Conservation (phyloP, 2,329 filamentous ascomycete species). For the Cordyceps cicadae region DNA sequence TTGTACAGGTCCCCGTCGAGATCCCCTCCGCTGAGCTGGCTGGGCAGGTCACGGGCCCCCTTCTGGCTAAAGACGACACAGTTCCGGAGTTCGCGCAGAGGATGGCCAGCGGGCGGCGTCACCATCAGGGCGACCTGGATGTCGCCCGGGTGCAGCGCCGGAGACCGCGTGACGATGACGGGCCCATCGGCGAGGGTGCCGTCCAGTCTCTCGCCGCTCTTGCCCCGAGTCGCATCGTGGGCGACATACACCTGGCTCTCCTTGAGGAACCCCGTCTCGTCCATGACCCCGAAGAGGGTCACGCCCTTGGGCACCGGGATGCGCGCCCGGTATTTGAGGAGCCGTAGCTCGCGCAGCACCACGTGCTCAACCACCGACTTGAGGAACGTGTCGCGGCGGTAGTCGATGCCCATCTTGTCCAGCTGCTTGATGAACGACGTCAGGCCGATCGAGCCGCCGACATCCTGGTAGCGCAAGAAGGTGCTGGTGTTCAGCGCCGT, state of each 20-base stretch:
- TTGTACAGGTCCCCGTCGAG: constrained; percentile 78
- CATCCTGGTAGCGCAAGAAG: constrained; percentile 55
- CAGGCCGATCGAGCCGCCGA: constrained; percentile 54
- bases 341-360: constrained; percentile 60
- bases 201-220: constrained; percentile 20
- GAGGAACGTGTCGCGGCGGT: constrained; percentile 60
- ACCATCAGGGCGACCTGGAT: constrained; percentile 58
- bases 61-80: constrained; percentile 70
- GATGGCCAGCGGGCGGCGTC: constrained; percentile 50
- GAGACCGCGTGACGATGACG: constrained; percentile 64
- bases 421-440: constrained; percentile 55
- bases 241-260: constrained; percentile 63
- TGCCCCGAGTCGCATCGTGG: constrained; percentile 32
- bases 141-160: constrained; percentile 75
- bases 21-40: constrained; percentile 71
- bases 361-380: constrained; percentile 60
- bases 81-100: constrained; percentile 56
- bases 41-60: constrained; percentile 66
- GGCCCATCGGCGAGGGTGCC: constrained; percentile 26
- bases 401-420: constrained; percentile 51
- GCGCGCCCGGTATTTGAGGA: constrained; percentile 69
- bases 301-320: constrained; percentile 63
- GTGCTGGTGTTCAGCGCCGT: constrained; percentile 52
- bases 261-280: constrained; percentile 62
- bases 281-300: constrained; percentile 78